phyloP scores from a whole-genome alignment of 2,329 filamentous ascomycete species.

The Diaporthe nobilis region DNA sequence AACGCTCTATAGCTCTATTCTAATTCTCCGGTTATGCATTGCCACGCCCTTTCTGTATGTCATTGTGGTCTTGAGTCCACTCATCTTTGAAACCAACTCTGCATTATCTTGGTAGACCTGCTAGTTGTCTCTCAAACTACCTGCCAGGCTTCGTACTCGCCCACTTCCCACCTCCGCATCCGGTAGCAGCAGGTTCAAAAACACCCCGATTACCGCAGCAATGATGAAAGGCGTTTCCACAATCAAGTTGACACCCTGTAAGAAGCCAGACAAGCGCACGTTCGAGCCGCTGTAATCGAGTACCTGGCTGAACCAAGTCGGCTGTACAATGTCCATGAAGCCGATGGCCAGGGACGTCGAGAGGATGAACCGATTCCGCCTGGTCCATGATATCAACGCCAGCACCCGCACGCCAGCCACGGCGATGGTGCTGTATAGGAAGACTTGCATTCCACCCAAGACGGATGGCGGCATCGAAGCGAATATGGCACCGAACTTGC shows the following conservation, averaged over 20 bases:
- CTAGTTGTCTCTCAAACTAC: conserved; percentile 11
- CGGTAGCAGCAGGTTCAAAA: conserved; percentile 58
- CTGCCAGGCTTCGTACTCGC: conserved; percentile 17
- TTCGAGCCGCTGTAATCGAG: conserved; percentile 54
- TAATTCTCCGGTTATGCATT: neutral
- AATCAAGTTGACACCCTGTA: conserved; percentile 56
- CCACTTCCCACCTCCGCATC: conserved; percentile 35
- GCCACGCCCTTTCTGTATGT: neutral
- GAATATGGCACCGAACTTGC: conserved; percentile 78
- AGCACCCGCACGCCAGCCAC: conserved; percentile 78
- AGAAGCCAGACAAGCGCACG: conserved; percentile 54
- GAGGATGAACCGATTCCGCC: conserved; percentile 76
- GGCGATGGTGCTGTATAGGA: conserved; percentile 76
- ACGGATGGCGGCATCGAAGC: conserved; percentile 72
- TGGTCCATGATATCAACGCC: conserved; percentile 72
- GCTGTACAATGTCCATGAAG: conserved; percentile 62
- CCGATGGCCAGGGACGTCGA: conserved; percentile 72
- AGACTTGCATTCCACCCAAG: conserved; percentile 68
- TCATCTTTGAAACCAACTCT: neutral
- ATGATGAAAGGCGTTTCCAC: conserved; percentile 59
- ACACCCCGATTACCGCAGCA: conserved; percentile 58
- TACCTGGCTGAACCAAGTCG: conserved; percentile 55
- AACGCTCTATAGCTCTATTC: neutral
- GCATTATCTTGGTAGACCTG: no score
- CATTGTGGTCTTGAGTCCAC: neutral